A percentile compares a stretch with the other conserved stretches of the same genome.
Conservation (phyloP, 176 grass and related monocot species). For the Urochloa ruziziensis region DNA sequence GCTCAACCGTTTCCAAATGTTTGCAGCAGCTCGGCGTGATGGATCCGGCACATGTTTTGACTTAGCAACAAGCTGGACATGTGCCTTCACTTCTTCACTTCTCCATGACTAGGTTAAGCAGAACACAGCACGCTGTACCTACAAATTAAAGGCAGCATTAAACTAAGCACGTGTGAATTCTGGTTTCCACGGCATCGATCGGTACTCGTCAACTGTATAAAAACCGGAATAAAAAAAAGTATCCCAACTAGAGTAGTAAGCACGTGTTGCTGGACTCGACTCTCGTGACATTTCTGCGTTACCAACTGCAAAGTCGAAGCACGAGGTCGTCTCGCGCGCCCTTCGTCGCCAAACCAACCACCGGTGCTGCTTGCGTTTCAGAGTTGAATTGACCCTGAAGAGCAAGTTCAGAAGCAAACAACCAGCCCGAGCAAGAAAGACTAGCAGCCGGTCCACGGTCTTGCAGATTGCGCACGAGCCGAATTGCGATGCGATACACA, state of each 20-base stretch:
- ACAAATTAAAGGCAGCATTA: not conserved
- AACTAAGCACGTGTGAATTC: not conserved
- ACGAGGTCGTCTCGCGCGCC: not conserved
- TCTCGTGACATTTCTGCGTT: not conserved
- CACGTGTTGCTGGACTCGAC: not conserved
- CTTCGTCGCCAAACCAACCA: not conserved
- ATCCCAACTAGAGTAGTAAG: too few species aligned
- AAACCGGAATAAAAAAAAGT: not conserved
- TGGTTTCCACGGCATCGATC: not conserved
- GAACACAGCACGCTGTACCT: not conserved
- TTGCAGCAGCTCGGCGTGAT: not conserved
- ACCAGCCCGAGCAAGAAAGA: not conserved
- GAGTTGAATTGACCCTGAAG: not conserved
- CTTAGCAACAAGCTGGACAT: not conserved
- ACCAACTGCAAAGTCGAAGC: not conserved
- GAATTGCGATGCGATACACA: not conserved
- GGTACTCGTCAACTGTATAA: not conserved
- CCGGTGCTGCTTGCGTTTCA: not conserved
- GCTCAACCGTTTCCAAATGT: not conserved
- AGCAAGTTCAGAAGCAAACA: not conserved
- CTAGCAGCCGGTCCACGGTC: not conserved
- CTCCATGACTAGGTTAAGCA: not conserved
- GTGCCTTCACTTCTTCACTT: not conserved
- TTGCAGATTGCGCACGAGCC: not conserved
- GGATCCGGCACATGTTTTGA: conserved; percentile 25